Conservation (phyloP, 495 filamentous ascomycete genomes). For the Penicillium nucicola region DNA sequence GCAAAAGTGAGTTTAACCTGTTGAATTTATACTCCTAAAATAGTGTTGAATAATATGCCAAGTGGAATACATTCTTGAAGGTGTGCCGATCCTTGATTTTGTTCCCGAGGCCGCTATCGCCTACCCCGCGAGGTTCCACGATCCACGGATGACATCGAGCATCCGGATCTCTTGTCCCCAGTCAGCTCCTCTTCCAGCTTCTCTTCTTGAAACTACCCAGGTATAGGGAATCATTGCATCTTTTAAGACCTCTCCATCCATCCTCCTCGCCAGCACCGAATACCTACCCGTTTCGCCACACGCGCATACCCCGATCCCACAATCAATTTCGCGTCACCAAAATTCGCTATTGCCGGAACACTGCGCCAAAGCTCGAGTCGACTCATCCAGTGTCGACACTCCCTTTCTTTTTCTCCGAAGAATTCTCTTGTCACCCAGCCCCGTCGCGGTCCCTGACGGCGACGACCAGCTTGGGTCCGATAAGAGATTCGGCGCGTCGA, state of each 20-base stretch:
- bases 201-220: neutral
- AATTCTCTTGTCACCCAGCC: constrained; percentile 45
- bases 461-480: constrained; percentile 72
- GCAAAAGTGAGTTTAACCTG: too few relatives aligned
- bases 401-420: constrained; percentile 11
- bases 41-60: too few relatives aligned
- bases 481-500: constrained; percentile 49
- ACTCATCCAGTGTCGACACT: constrained; percentile 12
- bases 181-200: neutral
- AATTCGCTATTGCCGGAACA: constrained; percentile 1
- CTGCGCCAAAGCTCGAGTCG: constrained; percentile 8
- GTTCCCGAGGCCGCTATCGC: neutral
- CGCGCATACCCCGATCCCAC: constrained; percentile 17
- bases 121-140: neutral
- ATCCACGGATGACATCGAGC: constrained; percentile 13
- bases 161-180: constrained; percentile 2
- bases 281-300: constrained; percentile 16
- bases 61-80: too few relatives aligned
- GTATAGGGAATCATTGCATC: too few relatives aligned
- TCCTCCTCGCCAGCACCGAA: neutral
- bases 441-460: constrained; percentile 82
- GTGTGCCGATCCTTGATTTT: neutral
- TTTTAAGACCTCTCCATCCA: too few relatives aligned
- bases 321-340: constrained; percentile 12
- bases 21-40: too few relatives aligned